A percentile compares a stretch with the other conserved stretches of the same genome.
These are phyloP conservation scores for Penicillium canescens DNA, from an alignment of 495 filamentous ascomycete species.

Conservation along the genomic window DNA sequence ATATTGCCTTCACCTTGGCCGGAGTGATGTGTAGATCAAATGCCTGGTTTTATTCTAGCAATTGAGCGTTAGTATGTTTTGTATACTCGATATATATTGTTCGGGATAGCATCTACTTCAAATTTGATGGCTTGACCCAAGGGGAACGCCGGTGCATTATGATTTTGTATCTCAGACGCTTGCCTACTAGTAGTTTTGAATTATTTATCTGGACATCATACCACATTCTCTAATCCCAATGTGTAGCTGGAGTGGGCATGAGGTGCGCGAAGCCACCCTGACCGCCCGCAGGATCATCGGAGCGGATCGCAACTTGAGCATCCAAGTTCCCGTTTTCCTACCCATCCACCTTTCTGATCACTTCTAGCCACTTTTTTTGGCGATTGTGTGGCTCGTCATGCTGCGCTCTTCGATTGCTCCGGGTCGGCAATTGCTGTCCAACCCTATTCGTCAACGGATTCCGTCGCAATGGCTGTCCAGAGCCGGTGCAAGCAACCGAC, in stretches of 20 bases:
- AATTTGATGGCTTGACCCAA: too few species aligned
- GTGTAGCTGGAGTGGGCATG: background rate
- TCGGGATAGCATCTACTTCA: background rate
- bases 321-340: constrained; percentile 37
- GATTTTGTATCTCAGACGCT: too few species aligned
- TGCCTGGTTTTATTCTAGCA: too few species aligned
- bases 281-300: constrained; percentile 44
- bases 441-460: constrained; percentile 43
- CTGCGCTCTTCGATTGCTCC: constrained; percentile 50
- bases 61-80: too few species aligned
- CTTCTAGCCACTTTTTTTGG: constrained; percentile 29
- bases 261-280: constrained; percentile 18
- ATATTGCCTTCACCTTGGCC: too few species aligned
- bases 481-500: constrained; percentile 43
- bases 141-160: too few species aligned
- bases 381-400: constrained; percentile 50
- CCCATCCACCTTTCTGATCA: constrained; percentile 32
- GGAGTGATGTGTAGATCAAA: too few species aligned
- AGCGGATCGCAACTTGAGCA: constrained; percentile 45
- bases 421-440: constrained; percentile 45
- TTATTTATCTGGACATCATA: background rate
- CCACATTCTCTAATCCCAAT: background rate
- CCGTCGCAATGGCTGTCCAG: constrained; percentile 48
- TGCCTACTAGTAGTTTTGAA: background rate
- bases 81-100: background rate